Base-by-base conservation (phyloP, 1,284 basidiomycete genomes). In the Trichosporon coremiiforme region DNA sequence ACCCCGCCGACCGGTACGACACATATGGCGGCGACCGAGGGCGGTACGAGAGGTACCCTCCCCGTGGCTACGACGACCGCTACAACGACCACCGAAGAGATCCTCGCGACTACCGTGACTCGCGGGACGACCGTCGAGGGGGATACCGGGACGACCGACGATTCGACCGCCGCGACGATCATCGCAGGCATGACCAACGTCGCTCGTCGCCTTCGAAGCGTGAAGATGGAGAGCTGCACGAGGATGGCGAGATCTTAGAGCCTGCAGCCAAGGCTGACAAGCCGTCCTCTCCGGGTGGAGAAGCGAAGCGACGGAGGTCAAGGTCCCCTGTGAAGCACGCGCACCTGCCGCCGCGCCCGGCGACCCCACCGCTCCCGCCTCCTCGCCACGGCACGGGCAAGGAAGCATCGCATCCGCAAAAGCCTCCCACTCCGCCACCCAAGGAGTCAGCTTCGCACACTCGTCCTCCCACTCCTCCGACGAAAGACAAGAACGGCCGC, bases 221-320 rank as follows among this genome's bases (percentile, higher is more conserved):
- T 22, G 71, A 72, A 47, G 69, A 70, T 25, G 68, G 53, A n/a
- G 65, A 66, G 68, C 36, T 67, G 31, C 62, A 57, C 17, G 67
- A 68, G 22, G 70, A 66, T 3, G 70, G 57, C 36, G 66, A 62
- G 66, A 62, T 57, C 36, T 4, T 33, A n/a, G 45, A 63, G 45
- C 68, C 64, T 47, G 15, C 38, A 25, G 31, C 10, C 29, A 62
- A 62, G 57, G 57, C 31, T 17, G 29, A 62, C 3, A 62, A 33
- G 29, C 31, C 57, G 29, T 29, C 57, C n/a, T 33, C 29, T 31
- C 57, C 57, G 22, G 9, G 31, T 0, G 29, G 12, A n/a, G 25
- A 25, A 25, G 25, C 25, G 25, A 33, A 33, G 31, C 41, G 55
- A 9, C 33, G 63, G 63, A 29, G 45, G 33, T 66, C 45, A 25